Base-by-base conservation (phyloP, 805 yeast genomes). In the Wickerhamiella qilinensis region DNA sequence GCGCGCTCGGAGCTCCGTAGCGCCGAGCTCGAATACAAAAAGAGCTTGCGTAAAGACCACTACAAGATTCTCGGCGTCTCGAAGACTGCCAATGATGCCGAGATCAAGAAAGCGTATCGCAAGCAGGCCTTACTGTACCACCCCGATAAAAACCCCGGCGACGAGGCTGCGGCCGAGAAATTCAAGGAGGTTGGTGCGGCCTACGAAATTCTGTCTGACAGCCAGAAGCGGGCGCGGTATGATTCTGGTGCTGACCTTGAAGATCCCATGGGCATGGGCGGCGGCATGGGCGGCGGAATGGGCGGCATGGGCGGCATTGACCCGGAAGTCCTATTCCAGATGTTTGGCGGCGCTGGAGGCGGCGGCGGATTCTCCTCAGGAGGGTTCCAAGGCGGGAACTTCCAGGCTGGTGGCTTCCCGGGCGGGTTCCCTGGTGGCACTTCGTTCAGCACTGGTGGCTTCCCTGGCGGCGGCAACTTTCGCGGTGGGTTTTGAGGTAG, bases 111-210 rank as follows among this genome's bases (percentile, higher is more conserved):
- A 54, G 81, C 91, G 1, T 82, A 77, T 57, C 66, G 85, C 49
- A 74, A 71, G 50, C 67, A 74, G 47, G 93, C 93, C 3, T 65
- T 81, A 42, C 64, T 62, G 45, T 70, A 70, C 51, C 94, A 82
- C 55, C 94, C 94, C 0, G 94, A 82, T 54, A 82, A 83, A 61
- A 77, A 81, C 53, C 73, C 71, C 11, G 62, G 58, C 34, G 50
- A 51, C 36, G 65, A 55, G 38, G 93, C 79, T 56, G 95, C 94
- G 14, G 91, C 93, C 38, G 97, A 88, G 56, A 85, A 82, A 63
- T 88, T 88, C 62, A 88, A 88, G 62, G 94, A 84, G 57, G 70
- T 84, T 53, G 76, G 88, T 3, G 73, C 73, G 43, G 95, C 96
- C 5, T 73, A 86, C 58, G 96, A 88, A 59, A 67, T 81, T 4